Percentiles rank a stretch among this genome's conserved stretches.
Evolutionary conservation across 352 stramenopile species (phyloP).

Genomic region (Globisporangium barbulae): DNA sequence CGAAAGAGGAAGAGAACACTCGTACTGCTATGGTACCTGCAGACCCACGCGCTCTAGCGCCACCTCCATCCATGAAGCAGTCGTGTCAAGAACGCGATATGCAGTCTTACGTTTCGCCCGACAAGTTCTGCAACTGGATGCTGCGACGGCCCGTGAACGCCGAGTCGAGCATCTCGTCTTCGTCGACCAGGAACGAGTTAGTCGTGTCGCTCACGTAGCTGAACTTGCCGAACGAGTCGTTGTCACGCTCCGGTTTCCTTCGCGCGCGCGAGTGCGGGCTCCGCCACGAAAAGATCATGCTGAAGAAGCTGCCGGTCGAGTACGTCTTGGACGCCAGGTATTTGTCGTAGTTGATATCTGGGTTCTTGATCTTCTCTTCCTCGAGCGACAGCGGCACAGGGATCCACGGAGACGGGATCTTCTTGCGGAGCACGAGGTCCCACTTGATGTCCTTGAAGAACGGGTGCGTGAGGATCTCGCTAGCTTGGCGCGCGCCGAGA

Average conservation of each 20-base stretch:
- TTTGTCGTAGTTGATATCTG: constrained; percentile 86
- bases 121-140: constrained; percentile 79
- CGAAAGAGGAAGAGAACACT: neutral
- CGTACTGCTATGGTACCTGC: constrained; percentile 4
- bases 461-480: constrained; percentile 78
- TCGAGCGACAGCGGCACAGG: constrained; percentile 65
- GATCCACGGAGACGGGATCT: constrained; percentile 72
- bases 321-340: constrained; percentile 77
- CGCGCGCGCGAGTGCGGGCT: constrained; percentile 47
- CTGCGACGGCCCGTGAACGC: constrained; percentile 79
- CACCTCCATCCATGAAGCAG: neutral
- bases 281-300: constrained; percentile 80
- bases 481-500: constrained; percentile 77
- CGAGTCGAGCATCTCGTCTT: constrained; percentile 87
- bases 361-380: constrained; percentile 70
- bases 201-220: constrained; percentile 88
- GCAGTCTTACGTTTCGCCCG: constrained; percentile 52
- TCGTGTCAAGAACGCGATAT: constrained; percentile 1
- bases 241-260: constrained; percentile 50
- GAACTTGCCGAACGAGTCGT: constrained; percentile 84
- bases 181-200: constrained; percentile 86
- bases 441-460: constrained; percentile 82
- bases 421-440: constrained; percentile 82
- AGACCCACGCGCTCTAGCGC: neutral
- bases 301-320: constrained; percentile 80